Evolutionary conservation across 1,139 yeast genomes (phyloP), one percentile per base, ranked within the genome.

Genomic region (Candida glucosophila): DNA sequence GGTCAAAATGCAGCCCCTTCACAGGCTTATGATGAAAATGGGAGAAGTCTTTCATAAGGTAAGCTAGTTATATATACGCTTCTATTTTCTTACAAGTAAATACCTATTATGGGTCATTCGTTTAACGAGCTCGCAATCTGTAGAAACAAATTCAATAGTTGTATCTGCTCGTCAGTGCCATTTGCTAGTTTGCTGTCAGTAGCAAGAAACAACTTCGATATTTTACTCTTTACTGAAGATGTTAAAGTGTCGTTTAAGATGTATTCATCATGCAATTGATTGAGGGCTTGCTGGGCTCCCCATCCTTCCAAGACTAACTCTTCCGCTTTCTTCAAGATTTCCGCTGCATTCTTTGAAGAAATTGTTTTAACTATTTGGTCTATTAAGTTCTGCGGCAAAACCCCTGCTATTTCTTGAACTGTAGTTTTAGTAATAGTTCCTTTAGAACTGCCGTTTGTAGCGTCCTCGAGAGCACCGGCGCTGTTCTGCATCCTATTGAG

Each of bases 81-180:
- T n/a, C n/a, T n/a, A n/a, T n/a, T n/a, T n/a, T n/a, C n/a, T n/a
- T n/a, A n/a, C n/a, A n/a, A n/a, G n/a, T n/a, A n/a, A n/a, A n/a
- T n/a, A n/a, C n/a, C n/a, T n/a, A n/a, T n/a, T n/a, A n/a, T n/a
- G n/a, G n/a, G n/a, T n/a, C n/a, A n/a, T n/a, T n/a, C n/a, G n/a
- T n/a, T n/a, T n/a, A n/a, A 19, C 8, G 12, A 19, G 13, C 57
- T 56, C 2, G 82, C 60, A 3, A 83, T 57, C 39, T 76, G 71
- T 27, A 78, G 52, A 29, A 77, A 55, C 38, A 86, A 61, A 41
- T 83, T 81, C 38, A 90, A 63, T 18, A 92, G 49, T 43, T 85
- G 95, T 19, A 92, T 58, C 34, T 81, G 88, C 47, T 92, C 99
- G 45, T 86, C 94, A 4, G 95, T 74, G 10, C 99, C 98, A 44